phyloP scores from a whole-genome alignment of 257 asterid genomes.

The Penstemon eatonii region DNA sequence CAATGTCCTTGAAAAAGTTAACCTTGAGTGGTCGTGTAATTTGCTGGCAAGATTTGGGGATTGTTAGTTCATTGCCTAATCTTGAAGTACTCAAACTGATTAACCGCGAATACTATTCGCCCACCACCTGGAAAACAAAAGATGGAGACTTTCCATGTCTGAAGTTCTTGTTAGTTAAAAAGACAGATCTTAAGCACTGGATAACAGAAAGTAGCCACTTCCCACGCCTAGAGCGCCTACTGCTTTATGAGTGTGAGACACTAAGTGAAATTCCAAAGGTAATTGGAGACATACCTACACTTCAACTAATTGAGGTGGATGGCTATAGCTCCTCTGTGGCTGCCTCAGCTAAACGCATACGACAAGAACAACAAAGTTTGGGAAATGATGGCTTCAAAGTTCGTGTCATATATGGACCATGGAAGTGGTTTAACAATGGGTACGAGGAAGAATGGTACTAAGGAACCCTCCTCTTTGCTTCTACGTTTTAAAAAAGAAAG shows the following conservation, averaged over 20 bases:
- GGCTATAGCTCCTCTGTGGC: neutral
- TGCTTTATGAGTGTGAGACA: neutral
- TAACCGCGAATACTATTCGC: neutral
- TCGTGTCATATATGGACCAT: neutral
- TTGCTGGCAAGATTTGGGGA: neutral
- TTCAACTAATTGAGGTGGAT: conserved; percentile 19
- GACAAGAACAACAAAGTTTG: neutral
- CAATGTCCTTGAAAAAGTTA: neutral
- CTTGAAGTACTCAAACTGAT: conserved; percentile 8
- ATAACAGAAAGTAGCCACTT: conserved; percentile 20
- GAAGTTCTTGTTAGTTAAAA: neutral
- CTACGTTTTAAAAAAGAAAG: too few relatives aligned
- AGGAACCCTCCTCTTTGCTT: neutral
- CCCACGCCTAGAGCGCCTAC: conserved; percentile 16
- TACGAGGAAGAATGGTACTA: neutral
- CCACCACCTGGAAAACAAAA: neutral
- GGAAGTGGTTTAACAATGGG: neutral
- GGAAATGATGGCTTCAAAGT: conserved; percentile 10
- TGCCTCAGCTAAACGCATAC: neutral
- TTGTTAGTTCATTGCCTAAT: conserved; percentile 6
- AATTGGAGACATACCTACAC: conserved; percentile 24
- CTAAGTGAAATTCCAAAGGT: neutral
- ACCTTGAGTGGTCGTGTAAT: neutral
- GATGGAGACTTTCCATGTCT: conserved; percentile 12
- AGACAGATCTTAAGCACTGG: neutral